Evolutionary conservation across 768 basidiomycete species (phyloP).

Genomic region (Tulasnella sp.): DNA sequence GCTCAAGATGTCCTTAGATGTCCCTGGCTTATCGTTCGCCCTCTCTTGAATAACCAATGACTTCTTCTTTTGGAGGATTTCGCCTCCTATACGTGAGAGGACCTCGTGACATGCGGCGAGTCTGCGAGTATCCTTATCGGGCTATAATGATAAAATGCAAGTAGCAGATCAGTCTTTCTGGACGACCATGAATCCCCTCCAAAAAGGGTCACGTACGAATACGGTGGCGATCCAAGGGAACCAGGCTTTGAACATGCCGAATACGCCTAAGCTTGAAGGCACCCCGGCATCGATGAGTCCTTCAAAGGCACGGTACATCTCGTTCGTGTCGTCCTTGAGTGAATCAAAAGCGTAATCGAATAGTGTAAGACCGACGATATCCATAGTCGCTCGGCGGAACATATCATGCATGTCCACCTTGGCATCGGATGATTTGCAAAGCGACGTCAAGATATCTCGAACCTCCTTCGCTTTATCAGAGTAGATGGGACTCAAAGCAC

Average conservation of each 20-base stretch:
- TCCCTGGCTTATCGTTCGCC: conserved; percentile 1
- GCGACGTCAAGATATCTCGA: conserved; percentile 35
- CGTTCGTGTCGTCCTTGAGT: conserved; percentile 66
- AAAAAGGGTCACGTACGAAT: conserved; percentile 40
- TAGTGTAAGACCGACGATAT: conserved; percentile 68
- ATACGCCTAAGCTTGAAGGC: conserved; percentile 36
- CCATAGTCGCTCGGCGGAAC: conserved; percentile 59
- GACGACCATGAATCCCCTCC: neutral
- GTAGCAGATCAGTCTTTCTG: neutral
- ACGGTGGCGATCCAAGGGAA: conserved; percentile 43
- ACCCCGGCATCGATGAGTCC: conserved; percentile 41
- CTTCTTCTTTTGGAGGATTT: conserved; percentile 76
- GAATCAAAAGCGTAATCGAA: conserved; percentile 75
- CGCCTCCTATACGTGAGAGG: conserved; percentile 61
- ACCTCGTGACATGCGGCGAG: conserved; percentile 25
- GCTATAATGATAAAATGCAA: neutral
- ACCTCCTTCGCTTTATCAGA: conserved; percentile 47
- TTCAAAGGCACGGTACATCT: conserved; percentile 67
- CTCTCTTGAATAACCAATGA: conserved; percentile 40
- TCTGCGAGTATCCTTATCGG: neutral
- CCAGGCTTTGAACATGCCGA: conserved; percentile 44
- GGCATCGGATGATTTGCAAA: conserved; percentile 16
- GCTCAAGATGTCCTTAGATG: conserved; percentile 32
- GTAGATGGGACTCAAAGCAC: conserved; percentile 45
- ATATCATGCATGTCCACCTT: conserved; percentile 29